A percentile compares a stretch with the other conserved stretches of the same genome.
phyloP scores from a whole-genome alignment of 768 basidiomycete species.

The Suillus weaverae region DNA sequence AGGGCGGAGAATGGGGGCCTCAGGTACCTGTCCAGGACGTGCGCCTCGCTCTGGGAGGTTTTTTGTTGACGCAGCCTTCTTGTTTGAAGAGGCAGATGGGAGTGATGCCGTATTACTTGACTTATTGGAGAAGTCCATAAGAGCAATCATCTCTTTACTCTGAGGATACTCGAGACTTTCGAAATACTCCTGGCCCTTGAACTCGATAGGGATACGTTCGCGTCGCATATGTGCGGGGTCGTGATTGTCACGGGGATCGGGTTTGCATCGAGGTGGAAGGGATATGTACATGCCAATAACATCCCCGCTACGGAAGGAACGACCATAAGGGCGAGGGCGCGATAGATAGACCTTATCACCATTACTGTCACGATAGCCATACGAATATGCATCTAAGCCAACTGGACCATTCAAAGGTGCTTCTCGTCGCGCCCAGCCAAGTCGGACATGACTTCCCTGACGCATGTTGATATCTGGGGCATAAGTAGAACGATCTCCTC shows the following conservation, averaged over 20 bases:
- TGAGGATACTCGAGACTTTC: conserved; percentile 88
- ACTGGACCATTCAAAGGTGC: conserved; percentile 91
- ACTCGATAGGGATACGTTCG: conserved; percentile 90
- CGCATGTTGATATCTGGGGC: conserved; percentile 45
- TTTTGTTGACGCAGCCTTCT: conserved; percentile 71
- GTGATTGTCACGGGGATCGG: conserved; percentile 60
- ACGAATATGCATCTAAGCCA: conserved; percentile 92
- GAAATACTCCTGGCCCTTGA: conserved; percentile 97
- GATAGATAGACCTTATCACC: conserved; percentile 91
- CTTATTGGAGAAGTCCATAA: conserved; percentile 78
- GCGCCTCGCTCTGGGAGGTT: conserved; percentile 56
- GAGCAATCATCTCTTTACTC: conserved; percentile 87
- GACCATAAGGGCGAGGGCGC: conserved; percentile 76
- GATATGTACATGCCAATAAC: conserved; percentile 93
- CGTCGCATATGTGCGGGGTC: conserved; percentile 85
- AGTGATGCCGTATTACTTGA: conserved; percentile 53
- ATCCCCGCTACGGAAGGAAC: conserved; percentile 75
- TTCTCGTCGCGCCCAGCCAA: conserved; percentile 93
- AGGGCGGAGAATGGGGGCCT: conserved; percentile 49
- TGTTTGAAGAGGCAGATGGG: conserved; percentile 52
- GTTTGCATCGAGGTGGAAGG: conserved; percentile 66
- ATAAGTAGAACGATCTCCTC: conserved; percentile 51
- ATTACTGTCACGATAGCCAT: conserved; percentile 86
- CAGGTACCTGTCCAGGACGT: conserved; percentile 38
- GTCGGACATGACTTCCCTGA: conserved; percentile 80